Conservation (phyloP, 2,329 filamentous ascomycete species). For the Penicillium sp. region DNA sequence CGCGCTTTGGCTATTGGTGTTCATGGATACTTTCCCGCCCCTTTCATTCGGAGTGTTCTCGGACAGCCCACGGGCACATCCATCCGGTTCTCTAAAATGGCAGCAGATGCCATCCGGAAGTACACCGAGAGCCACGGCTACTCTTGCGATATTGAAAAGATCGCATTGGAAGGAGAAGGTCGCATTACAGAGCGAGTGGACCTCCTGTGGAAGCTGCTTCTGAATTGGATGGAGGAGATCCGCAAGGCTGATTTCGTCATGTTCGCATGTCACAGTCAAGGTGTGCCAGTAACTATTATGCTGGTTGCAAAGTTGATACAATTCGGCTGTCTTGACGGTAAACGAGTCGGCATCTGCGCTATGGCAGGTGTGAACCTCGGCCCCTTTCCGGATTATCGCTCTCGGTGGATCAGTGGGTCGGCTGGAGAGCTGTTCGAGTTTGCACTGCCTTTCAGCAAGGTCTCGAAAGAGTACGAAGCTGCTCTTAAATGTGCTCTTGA, state of each 20-base stretch:
- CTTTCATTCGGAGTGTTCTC: conserved; percentile 77
- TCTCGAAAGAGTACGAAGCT: conserved; percentile 71
- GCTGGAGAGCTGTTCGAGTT: conserved; percentile 96
- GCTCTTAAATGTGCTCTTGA: conserved; percentile 65
- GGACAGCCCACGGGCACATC: conserved; percentile 94
- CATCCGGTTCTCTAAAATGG: conserved; percentile 80
- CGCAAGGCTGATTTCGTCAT: conserved; percentile 79
- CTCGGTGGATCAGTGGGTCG: conserved; percentile 76
- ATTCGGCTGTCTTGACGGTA: conserved; percentile 68
- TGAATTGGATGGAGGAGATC: conserved; percentile 91
- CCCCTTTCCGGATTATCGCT: conserved; percentile 85
- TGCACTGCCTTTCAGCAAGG: conserved; percentile 66
- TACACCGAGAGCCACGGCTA: conserved; percentile 72
- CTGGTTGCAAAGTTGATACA: conserved; percentile 85
- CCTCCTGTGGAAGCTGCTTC: conserved; percentile 82
- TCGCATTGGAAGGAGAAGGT: conserved; percentile 88
- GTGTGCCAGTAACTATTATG: conserved; percentile 88
- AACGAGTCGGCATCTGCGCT: conserved; percentile 75
- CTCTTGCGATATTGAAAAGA: conserved; percentile 77
- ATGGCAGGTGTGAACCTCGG: conserved; percentile 89
- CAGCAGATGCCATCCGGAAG: conserved; percentile 69
- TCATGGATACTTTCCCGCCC: conserved; percentile 85
- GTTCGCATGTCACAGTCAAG: conserved; percentile 90
- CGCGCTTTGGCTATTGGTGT: conserved; percentile 88
- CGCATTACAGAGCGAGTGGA: conserved; percentile 83